phyloP scores from a whole-genome alignment of 169 alveolate genomes.

The Ichthyophthirius multifiliis region DNA sequence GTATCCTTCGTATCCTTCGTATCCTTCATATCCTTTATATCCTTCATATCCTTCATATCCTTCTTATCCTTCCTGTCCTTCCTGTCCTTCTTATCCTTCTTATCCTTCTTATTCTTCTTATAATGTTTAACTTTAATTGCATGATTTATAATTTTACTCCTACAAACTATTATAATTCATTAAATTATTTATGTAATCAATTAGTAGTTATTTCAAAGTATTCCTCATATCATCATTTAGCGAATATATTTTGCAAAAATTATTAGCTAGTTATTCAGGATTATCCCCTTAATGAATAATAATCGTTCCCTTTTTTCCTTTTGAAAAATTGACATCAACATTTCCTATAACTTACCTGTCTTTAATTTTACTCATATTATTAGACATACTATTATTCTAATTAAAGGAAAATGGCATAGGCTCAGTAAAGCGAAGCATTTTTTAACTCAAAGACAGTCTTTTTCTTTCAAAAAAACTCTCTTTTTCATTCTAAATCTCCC shows the following conservation, averaged over 20 bases:
- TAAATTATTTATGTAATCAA: neutral
- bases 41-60: too few relatives aligned
- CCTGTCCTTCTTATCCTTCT: too few relatives aligned
- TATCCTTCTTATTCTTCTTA: too few relatives aligned
- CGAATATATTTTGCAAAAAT: neutral
- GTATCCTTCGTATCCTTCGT: too few relatives aligned
- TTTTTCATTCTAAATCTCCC: neutral
- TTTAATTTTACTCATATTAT: neutral
- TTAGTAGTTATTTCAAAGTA: neutral
- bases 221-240: neutral
- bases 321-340: neutral
- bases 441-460: neutral
- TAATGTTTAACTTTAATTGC: too few relatives aligned
- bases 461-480: neutral
- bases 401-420: neutral
- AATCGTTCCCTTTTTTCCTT: slow-evolving; percentile 2
- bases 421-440: neutral
- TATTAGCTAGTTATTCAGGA: neutral
- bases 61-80: too few relatives aligned
- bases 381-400: neutral
- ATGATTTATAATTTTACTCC: too few relatives aligned
- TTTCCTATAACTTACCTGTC: neutral
- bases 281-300: neutral
- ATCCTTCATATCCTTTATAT: too few relatives aligned
- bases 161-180: too few relatives aligned